phyloP scores from a whole-genome alignment of 75 land plant species.

The Pinus taeda region DNA sequence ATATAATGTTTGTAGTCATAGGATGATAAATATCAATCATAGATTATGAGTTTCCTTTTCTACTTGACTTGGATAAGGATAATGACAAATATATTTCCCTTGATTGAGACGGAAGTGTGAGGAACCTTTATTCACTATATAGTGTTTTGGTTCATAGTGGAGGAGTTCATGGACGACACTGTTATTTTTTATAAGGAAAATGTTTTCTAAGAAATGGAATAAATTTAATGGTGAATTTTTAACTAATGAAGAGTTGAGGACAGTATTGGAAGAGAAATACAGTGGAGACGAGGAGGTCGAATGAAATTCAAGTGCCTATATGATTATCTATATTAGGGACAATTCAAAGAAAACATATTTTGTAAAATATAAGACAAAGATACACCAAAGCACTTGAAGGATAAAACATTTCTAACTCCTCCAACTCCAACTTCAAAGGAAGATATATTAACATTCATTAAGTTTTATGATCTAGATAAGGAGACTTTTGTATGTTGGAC shows the following conservation, averaged over 20 bases:
- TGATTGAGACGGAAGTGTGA: slow-evolving; percentile 47
- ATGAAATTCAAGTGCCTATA: no score
- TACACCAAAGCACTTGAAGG: neutral
- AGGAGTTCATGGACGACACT: slow-evolving; percentile 54
- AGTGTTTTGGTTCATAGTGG: slow-evolving; percentile 60
- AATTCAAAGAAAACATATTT: no score
- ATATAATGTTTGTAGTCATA: slow-evolving; percentile 38
- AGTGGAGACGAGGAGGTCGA: no score
- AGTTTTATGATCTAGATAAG: neutral
- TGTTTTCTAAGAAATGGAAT: slow-evolving; percentile 44
- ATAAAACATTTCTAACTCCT: neutral
- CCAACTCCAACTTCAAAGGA: neutral
- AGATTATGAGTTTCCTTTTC: slow-evolving; percentile 49
- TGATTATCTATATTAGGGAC: no score
- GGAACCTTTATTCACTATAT: slow-evolving; percentile 47
- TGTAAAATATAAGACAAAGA: no score
- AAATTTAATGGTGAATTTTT: no score
- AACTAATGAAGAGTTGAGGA: no score
- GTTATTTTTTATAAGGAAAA: slow-evolving; percentile 50
- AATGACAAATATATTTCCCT: slow-evolving; percentile 46
- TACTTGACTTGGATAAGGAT: slow-evolving; percentile 51
- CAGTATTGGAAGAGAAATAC: no score
- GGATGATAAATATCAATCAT: slow-evolving; percentile 55
- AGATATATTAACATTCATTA: neutral
- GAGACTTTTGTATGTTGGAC: neutral